phyloP scores from a whole-genome alignment of 495 filamentous ascomycete genomes.

The Cenococcum geophilum region DNA sequence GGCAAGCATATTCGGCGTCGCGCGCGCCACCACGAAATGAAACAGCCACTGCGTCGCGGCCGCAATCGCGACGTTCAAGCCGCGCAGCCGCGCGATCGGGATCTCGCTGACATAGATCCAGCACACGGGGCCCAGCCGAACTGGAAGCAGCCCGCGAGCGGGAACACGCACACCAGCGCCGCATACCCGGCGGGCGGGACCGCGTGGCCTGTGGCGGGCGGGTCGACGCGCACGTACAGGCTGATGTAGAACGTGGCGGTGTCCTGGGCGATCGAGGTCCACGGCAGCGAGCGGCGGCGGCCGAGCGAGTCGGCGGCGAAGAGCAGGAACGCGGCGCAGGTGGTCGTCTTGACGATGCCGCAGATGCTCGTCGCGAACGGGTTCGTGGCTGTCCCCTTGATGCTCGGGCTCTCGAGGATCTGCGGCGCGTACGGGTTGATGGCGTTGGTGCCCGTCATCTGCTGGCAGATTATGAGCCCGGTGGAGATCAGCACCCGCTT shows the following conservation, averaged over 20 bases:
- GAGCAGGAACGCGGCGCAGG: conserved; percentile 56
- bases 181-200: conserved; percentile 32
- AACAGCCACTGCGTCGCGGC: conserved; percentile 41
- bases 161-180: conserved; percentile 36
- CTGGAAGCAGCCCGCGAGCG: conserved; percentile 36
- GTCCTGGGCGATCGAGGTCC: conserved; percentile 64
- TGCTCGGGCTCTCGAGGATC: conserved; percentile 61
- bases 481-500: conserved; percentile 56
- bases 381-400: conserved; percentile 45
- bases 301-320: conserved; percentile 70
- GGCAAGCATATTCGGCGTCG: conserved; percentile 34
- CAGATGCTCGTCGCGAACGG: conserved; percentile 62
- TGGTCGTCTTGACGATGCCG: conserved; percentile 54
- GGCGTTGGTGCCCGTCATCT: conserved; percentile 60
- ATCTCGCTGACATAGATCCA: conserved; percentile 41
- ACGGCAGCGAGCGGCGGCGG: conserved; percentile 62
- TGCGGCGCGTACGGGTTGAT: conserved; percentile 58
- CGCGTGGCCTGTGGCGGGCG: conserved; percentile 45
- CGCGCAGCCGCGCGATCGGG: conserved; percentile 31
- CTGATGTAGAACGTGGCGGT: conserved; percentile 76
- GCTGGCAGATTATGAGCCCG: conserved; percentile 65
- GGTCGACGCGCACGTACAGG: conserved; percentile 66
- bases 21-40: conserved; percentile 38
- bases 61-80: conserved; percentile 34
- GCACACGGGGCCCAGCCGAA: conserved; percentile 36